Base-by-base conservation (phyloP, 2,329 filamentous ascomycete species). In the Clarireedia monteithiana region DNA sequence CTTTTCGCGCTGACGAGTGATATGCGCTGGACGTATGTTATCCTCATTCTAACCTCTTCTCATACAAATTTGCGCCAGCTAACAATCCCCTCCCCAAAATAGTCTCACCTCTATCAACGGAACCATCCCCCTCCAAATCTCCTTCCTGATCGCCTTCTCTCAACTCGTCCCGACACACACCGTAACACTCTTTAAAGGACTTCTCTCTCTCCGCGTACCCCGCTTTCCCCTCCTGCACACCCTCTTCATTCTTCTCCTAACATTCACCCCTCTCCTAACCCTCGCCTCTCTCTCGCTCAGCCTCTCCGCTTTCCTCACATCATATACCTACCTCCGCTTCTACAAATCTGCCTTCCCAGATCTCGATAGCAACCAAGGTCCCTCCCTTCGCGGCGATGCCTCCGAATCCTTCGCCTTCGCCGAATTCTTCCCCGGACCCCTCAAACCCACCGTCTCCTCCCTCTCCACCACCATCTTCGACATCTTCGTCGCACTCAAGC, bases 111-210 rank as follows among this genome's bases (percentile, higher is more conserved):
- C 88, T 61, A 89, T 97, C 68, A 89, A 88, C 64, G 94, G 94
- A 64, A 91, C 91, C 55, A 86, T 96, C 61, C 85, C 91, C 15
- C 78, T 96, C 57, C 92, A 96, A 72, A 91, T 94, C 48, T 86
- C 88, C 59, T 97, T 97, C 75, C 87, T 99, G 59, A 89, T 97
- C 66, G 89, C 92, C 54, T 96, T 97, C 74, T 97, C 95, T 74
- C 94, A 99, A 73, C 88, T 99, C 50, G 88, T 97, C 38, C 94
- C 94, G 23, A 91, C 96, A 60, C 94, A 99, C 72, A 99, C 94
- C 10, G 92, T 97, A 53, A 94, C 92, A 4, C 82, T 99, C 57
- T 92, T 96, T 75, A 87, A 88, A 62, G 91, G 91, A 61, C 75
- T 96, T 59, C 71, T 97, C 58, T 95, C 94, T 58, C 84, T 97